Percentiles rank a stretch among this genome's conserved stretches.
Evolutionary conservation across 306 rosid genomes (phyloP).

Genomic region (Vigna radiata): DNA sequence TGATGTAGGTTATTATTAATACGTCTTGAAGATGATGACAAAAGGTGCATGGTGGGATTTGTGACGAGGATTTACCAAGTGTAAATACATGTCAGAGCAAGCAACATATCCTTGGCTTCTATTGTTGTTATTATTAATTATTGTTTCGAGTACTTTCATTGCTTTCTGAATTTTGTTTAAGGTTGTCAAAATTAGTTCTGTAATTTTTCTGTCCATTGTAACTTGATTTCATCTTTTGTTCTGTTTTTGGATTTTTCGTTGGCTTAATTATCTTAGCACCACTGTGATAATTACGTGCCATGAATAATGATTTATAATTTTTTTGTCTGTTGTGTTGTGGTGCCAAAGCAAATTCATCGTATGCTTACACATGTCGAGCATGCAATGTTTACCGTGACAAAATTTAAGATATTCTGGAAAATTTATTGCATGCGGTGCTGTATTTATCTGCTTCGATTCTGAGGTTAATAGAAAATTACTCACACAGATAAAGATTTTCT

Average conservation of each 20-base stretch:
- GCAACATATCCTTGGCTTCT: slow-evolving; percentile 43
- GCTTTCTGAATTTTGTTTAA: slow-evolving; percentile 37
- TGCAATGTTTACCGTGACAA: slow-evolving; percentile 30
- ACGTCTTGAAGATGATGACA: not conserved
- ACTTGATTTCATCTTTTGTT: slow-evolving; percentile 25
- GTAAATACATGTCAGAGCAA: slow-evolving; percentile 50
- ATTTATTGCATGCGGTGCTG: not conserved
- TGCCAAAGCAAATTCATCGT: slow-evolving; percentile 1
- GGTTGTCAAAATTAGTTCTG: slow-evolving; percentile 32
- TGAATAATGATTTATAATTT: slow-evolving; percentile 1
- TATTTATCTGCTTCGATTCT: slow-evolving; percentile 1
- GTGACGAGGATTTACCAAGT: slow-evolving; percentile 40
- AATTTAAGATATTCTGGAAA: not conserved
- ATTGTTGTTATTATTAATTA: slow-evolving; percentile 37
- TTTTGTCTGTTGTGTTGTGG: not conserved
- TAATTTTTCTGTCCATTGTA: slow-evolving; percentile 37
- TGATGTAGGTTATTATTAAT: slow-evolving; percentile 56
- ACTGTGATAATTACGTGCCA: not conserved
- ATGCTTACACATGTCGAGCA: slow-evolving; percentile 54
- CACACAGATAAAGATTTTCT: not conserved
- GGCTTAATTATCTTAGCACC: not conserved
- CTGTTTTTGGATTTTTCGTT: not conserved
- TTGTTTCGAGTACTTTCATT: slow-evolving; percentile 18
- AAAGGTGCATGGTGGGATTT: not conserved
- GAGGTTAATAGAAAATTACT: not conserved